phyloP scores from a whole-genome alignment of 768 basidiomycete genomes.

The Termitomyces sp. region DNA sequence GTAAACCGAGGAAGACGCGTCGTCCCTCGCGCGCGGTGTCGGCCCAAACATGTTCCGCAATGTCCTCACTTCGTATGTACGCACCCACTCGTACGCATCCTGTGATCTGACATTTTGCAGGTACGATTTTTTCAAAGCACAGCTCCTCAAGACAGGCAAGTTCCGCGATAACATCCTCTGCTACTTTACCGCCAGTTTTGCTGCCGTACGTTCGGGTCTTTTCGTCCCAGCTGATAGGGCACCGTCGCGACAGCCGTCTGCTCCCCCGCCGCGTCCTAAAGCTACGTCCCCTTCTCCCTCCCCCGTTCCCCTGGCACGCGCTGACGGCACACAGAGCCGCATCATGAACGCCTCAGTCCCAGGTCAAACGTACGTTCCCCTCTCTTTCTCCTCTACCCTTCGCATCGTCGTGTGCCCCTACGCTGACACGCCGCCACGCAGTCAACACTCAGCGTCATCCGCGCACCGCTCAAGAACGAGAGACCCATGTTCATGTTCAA shows the following conservation, averaged over 20 bases:
- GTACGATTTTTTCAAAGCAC: constrained; percentile 90
- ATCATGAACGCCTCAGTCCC: constrained; percentile 89
- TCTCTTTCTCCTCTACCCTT: not conserved
- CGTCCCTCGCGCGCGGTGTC: not conserved
- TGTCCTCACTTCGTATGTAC: constrained; percentile 67
- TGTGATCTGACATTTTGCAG: constrained; percentile 25
- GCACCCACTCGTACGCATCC: not conserved
- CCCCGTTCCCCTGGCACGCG: not conserved
- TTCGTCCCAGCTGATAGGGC: constrained; percentile 27
- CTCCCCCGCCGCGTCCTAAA: constrained; percentile 84
- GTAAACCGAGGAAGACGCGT: too few species aligned
- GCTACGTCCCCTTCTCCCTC: constrained; percentile 23
- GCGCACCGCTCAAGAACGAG: constrained; percentile 61
- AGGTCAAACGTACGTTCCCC: constrained; percentile 58
- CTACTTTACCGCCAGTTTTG: constrained; percentile 85
- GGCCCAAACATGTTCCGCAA: too few species aligned
- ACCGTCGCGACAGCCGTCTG: constrained; percentile 89
- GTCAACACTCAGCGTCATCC: constrained; percentile 72
- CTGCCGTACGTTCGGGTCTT: constrained; percentile 52
- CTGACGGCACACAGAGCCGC: constrained; percentile 43
- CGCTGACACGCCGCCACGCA: constrained; percentile 15
- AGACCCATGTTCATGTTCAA: constrained; percentile 92
- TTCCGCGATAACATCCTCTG: constrained; percentile 79
- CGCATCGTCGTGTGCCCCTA: too few species aligned
- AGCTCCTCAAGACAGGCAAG: constrained; percentile 64